Percentiles rank a stretch among this genome's conserved stretches.
Conservation (phyloP, 345 rosid genomes). For the Brassica juncea region DNA sequence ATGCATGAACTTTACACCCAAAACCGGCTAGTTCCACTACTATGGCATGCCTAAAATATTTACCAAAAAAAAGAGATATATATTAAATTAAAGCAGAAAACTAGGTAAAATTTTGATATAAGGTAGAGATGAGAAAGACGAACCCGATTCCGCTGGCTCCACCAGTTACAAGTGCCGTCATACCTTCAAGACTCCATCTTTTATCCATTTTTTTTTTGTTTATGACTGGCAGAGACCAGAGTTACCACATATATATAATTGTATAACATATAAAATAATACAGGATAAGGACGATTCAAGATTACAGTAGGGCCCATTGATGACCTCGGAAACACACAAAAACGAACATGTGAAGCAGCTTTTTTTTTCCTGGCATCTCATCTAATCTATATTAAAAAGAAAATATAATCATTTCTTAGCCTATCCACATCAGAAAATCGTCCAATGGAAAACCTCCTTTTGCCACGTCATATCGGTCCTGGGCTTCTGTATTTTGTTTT, state of each 20-base stretch:
- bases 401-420: too few relatives aligned
- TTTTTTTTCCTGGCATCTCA: too few relatives aligned
- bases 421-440: too few relatives aligned
- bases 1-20: conserved; percentile 29
- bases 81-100: neutral
- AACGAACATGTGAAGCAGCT: neutral
- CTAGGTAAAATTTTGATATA: neutral
- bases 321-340: neutral
- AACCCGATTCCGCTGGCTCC: neutral
- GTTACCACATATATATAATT: neutral
- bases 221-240: neutral
- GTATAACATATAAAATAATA: neutral
- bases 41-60: conserved; percentile 28
- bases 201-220: conserved; percentile 16
- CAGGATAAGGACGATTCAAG: neutral
- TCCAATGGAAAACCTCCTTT: too few relatives aligned
- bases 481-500: too few relatives aligned
- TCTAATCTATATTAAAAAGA: too few relatives aligned
- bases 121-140: neutral
- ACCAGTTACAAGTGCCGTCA: conserved; percentile 35
- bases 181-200: conserved; percentile 33
- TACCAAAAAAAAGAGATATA: neutral
- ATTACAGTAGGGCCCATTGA: neutral
- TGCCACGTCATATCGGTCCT: too few relatives aligned
- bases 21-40: conserved; percentile 30